phyloP scores from a whole-genome alignment of 306 rosid species.

The Bauhinia variegata region DNA sequence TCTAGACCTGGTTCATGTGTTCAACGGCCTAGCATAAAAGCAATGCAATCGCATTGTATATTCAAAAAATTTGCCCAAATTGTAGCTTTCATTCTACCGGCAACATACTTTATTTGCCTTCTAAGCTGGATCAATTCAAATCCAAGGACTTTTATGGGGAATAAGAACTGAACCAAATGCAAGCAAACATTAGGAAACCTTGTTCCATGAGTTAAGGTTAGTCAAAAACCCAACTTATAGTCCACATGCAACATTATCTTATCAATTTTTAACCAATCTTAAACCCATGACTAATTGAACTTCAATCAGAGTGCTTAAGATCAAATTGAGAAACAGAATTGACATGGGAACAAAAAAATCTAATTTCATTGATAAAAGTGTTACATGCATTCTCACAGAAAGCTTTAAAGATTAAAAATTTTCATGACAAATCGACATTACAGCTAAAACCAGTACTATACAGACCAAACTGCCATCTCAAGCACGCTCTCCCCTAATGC shows the following conservation, averaged over 20 bases:
- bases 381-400: not conserved
- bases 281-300: too few relatives aligned
- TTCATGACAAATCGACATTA: not conserved
- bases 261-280: too few relatives aligned
- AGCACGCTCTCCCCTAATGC: slow-evolving; percentile 58
- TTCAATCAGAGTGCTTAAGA: too few relatives aligned
- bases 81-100: not conserved
- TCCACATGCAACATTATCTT: too few relatives aligned
- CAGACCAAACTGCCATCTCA: slow-evolving; percentile 3
- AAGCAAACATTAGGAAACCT: too few relatives aligned
- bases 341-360: not conserved
- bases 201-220: too few relatives aligned
- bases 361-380: slow-evolving; percentile 3
- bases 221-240: too few relatives aligned
- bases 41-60: not conserved
- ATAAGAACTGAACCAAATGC: too few relatives aligned
- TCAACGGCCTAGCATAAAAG: not conserved
- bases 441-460: not conserved
- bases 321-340: too few relatives aligned
- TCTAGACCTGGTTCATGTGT: not conserved
- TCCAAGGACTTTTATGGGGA: too few relatives aligned
- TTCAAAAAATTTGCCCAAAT: not conserved
- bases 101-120: not conserved
- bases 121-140: not conserved
- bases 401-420: not conserved